A percentile compares a stretch with the other conserved stretches of the same genome.
These are phyloP conservation scores for Bombardia bombarda DNA, from an alignment of 495 filamentous ascomycete species.

Conservation along the genomic window DNA sequence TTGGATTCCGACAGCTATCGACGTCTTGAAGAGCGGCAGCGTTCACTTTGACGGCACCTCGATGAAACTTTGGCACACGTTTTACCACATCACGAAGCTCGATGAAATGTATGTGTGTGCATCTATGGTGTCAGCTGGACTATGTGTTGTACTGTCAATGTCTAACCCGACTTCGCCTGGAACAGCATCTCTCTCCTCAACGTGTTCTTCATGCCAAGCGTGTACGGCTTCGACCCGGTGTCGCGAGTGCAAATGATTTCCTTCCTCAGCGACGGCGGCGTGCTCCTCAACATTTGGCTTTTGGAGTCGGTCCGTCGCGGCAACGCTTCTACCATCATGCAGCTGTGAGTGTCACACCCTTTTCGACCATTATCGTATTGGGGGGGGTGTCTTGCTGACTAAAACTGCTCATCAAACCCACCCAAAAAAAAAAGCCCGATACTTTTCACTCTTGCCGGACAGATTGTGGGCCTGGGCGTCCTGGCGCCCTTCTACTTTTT, in stretches of 20 bases:
- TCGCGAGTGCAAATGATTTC: slow-evolving; percentile 9
- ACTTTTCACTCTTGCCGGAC: slow-evolving; percentile 9
- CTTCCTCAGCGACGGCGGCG: slow-evolving; percentile 13
- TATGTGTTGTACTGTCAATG: too few species aligned
- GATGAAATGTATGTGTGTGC: too few species aligned
- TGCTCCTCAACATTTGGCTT: slow-evolving; percentile 13
- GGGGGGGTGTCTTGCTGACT: too few species aligned
- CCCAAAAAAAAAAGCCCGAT: slow-evolving; percentile 6
- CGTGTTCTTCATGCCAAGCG: slow-evolving; percentile 13
- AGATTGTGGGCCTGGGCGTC: slow-evolving; percentile 15
- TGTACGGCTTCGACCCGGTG: slow-evolving; percentile 9
- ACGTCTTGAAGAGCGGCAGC: too few species aligned
- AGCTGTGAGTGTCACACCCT: slow-evolving; percentile 10
- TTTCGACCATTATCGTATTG: too few species aligned
- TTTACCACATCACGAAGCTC: not conserved
- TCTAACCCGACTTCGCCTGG: too few species aligned
- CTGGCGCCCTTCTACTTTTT: slow-evolving; percentile 13
- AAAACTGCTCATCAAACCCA: not conserved
- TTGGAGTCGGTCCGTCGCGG: slow-evolving; percentile 11
- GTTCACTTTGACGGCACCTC: too few species aligned
- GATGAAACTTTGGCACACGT: too few species aligned
- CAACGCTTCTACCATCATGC: slow-evolving; percentile 3
- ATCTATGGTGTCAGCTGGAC: too few species aligned
- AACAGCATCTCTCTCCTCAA: slow-evolving; percentile 6
- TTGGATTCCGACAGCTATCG: too few species aligned